Evolutionary conservation across 2,329 filamentous ascomycete genomes (phyloP), one percentile per base, ranked within the genome.

Genomic region (Byssothecium circinans): DNA sequence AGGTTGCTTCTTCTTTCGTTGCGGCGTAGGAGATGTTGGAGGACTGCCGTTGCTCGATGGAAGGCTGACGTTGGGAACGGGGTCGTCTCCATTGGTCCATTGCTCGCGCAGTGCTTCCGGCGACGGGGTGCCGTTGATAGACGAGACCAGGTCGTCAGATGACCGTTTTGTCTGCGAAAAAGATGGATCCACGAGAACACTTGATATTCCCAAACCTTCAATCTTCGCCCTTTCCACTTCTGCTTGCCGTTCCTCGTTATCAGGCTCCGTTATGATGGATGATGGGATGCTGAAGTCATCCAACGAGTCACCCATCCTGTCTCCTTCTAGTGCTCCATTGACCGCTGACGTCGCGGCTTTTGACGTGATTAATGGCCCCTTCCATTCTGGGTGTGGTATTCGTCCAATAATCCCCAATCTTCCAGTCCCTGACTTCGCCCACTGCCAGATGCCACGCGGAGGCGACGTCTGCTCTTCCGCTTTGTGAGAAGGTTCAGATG

Each of bases 151-250:
- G 4, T 69, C 65, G 29, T 69, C 66, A 1, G 66, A 70, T 0
- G 64, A 69, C 14, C 53, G 41, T 42, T 66, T 69, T 2, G 67
- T 69, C 37, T 70, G 65, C 4, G 62, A 56, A 45, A 69, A 70
- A 8, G 57, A 50, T 3, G 57, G 50, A 6, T 63, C 62, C 1
- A 61, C 50, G 15, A 46, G 52, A 1, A 61, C 50, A 17, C 45
- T 53, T 27, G 33, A 43, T 19, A 67, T 54, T 7, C 64, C 64
- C 10, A 63, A 47, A 3, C 62, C 59, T 39, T 67, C 58, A 1
- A 61, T 43, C 17, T 60, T 62, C 8, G 60, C 60, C 7, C 49
- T 53, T 4, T 53, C 50, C 7, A 42, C 46, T 23, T 53, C 48
- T 10, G 56, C 27, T 27, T 52, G 32, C 11, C 37, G 40, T 11